Percentiles rank a stretch among this genome's conserved stretches.
phyloP scores from a whole-genome alignment of 1,284 basidiomycete genomes.

The Sphaerobolus stellatus region DNA sequence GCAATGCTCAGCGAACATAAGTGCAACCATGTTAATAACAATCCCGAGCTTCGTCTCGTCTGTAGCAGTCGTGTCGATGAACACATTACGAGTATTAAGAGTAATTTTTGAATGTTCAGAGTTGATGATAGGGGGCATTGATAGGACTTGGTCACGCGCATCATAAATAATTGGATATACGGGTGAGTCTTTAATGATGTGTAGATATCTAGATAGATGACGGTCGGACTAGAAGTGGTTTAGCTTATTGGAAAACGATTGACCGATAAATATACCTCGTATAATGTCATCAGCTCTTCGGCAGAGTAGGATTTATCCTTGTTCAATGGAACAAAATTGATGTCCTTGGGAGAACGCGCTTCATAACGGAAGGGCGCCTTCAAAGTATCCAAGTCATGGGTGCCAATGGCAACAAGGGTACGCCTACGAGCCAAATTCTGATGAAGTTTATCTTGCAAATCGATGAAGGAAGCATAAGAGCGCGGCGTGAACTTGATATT shows the following conservation, averaged over 20 bases:
- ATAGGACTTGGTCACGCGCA: slow-evolving; percentile 80
- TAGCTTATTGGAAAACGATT: not conserved
- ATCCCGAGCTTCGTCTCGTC: slow-evolving; percentile 96
- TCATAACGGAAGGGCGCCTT: slow-evolving; percentile 89
- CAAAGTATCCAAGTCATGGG: slow-evolving; percentile 94
- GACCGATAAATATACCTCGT: slow-evolving; percentile 63
- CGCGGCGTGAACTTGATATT: slow-evolving; percentile 86
- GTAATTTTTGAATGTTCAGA: slow-evolving; percentile 98
- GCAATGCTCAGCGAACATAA: slow-evolving; percentile 98
- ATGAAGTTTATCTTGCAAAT: slow-evolving; percentile 97
- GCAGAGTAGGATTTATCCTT: slow-evolving; percentile 76
- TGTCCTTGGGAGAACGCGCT: slow-evolving; percentile 83
- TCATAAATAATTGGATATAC: slow-evolving; percentile 99
- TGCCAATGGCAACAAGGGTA: slow-evolving; percentile 94
- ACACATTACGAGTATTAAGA: slow-evolving; percentile 90
- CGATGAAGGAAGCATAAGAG: slow-evolving; percentile 97
- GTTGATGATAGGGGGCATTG: slow-evolving; percentile 99
- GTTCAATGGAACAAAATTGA: slow-evolving; percentile 87
- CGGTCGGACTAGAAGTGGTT: slow-evolving; percentile 72
- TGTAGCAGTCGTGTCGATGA: slow-evolving; percentile 97
- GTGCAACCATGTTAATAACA: slow-evolving; percentile 90
- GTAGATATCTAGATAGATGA: slow-evolving; percentile 87
- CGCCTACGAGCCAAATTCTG: slow-evolving; percentile 91
- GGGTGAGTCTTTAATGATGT: slow-evolving; percentile 91
- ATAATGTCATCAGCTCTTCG: slow-evolving; percentile 84